Evolutionary conservation across 345 rosid species (phyloP).

Genomic region (Salix suchowensis): DNA sequence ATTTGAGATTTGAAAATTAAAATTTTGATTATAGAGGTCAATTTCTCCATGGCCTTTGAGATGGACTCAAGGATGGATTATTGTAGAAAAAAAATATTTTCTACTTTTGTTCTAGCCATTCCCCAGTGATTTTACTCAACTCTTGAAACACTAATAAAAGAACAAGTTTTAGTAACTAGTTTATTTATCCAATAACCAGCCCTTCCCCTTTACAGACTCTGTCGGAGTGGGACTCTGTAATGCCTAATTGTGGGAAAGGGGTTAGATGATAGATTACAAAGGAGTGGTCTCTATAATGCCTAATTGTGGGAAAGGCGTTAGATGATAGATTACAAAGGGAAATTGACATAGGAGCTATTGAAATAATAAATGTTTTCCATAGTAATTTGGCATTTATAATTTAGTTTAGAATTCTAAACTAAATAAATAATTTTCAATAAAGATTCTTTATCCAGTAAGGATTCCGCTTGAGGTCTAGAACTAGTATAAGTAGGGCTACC

Average conservation of each 20-base stretch:
- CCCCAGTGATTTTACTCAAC: not conserved
- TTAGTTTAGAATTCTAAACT: too few relatives aligned
- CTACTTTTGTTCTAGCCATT: not conserved
- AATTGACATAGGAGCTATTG: too few relatives aligned
- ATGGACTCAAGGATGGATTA: not conserved
- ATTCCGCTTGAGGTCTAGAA: too few relatives aligned
- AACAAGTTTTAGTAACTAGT: not conserved
- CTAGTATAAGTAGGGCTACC: too few relatives aligned
- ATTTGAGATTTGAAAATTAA: not conserved
- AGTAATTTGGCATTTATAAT: too few relatives aligned
- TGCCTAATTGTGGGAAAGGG: not conserved
- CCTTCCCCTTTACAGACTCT: not conserved
- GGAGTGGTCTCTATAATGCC: not conserved
- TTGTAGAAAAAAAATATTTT: not conserved
- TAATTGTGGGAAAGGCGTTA: not conserved
- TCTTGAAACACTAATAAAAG: not conserved
- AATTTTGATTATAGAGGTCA: not conserved
- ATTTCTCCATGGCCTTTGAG: not conserved
- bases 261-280: not conserved
- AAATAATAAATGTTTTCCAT: too few relatives aligned
- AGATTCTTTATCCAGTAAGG: too few relatives aligned
- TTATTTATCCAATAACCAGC: not conserved
- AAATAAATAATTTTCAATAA: too few relatives aligned
- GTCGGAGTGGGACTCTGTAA: not conserved
- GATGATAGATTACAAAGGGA: not conserved